phyloP scores from a whole-genome alignment of 2,329 filamentous ascomycete species.

The Fusarium proliferatum region DNA sequence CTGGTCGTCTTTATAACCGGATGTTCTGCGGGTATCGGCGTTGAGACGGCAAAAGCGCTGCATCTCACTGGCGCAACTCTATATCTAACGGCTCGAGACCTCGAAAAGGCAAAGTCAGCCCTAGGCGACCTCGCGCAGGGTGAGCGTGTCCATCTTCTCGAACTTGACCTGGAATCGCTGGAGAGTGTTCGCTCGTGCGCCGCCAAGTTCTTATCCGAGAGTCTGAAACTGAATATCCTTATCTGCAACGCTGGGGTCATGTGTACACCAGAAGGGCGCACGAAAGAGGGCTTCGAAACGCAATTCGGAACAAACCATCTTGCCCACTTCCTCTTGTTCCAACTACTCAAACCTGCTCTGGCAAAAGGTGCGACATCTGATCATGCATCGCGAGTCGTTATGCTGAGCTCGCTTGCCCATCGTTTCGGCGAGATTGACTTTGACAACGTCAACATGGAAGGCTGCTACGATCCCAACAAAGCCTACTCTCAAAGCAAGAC shows the following conservation, averaged over 20 bases:
- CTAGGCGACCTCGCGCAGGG: not conserved
- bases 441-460: conserved; percentile 3
- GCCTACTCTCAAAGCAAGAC: not conserved
- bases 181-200: not conserved
- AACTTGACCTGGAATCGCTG: not conserved
- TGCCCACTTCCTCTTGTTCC: not conserved
- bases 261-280: not conserved
- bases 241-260: conserved; percentile 18
- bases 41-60: conserved; percentile 1
- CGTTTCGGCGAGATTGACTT: conserved; percentile 4
- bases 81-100: not conserved
- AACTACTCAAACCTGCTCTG: not conserved
- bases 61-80: not conserved
- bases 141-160: not conserved
- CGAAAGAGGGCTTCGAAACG: not conserved
- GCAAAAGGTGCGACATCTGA: not conserved
- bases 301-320: conserved; percentile 14
- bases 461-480: conserved; percentile 2
- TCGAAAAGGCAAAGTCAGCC: not conserved
- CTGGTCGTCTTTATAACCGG: not conserved
- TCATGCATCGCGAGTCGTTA: not conserved
- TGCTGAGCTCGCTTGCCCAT: not conserved
- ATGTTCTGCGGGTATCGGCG: not conserved
- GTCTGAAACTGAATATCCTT: not conserved
- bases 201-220: not conserved